Base-by-base conservation (phyloP, 495 filamentous ascomycete species). In the Parathielavia appendiculata region DNA sequence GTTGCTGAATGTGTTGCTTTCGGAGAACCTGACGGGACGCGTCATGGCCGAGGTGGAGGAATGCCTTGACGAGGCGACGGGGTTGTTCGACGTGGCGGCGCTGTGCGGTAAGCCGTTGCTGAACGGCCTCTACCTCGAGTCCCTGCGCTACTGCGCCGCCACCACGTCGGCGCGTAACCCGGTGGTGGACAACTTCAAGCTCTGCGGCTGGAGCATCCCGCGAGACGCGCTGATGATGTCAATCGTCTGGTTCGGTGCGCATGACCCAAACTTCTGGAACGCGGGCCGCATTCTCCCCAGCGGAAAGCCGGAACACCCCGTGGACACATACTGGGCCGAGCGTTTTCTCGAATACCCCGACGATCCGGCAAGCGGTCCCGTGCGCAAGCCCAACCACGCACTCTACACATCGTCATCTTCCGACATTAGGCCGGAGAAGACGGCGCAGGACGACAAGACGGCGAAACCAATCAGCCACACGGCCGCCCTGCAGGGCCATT, bases 321-420 rank as follows among this genome's bases (percentile, higher is more conserved):
- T 75, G 1, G 64, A 73, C 19, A 38, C 52, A 1, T 75, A 71
- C 60, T 76, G 73, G 73, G 68, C 71, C 23, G 73, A 75, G 60
- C 65, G 71, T 5, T 76, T 75, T 43, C 45, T 76, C 13, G 62
- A 67, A n/a, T 72, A 71, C 16, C 62, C 69, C 0, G 61, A 62
- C 46, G 68, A 74, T 44, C 64, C 71, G 13, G n/a, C 40, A 4
- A 72, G 67, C 34, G 72, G 71, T 7, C 71, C 71, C 9, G 36
- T 62, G 7, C 56, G 62, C 49, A 63, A 63, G 62, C 0, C 45
- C 5, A 55, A 61, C 17, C 41, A 19, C 7, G 26, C 34, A 0
- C 10, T 53, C 10, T 20, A 46, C 23, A 30, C 26, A 6, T 19
- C 38, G 9, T n/a, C 53, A 6, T 1, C 35, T 11, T 1, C 44